A percentile compares a stretch with the other conserved stretches of the same genome.
Evolutionary conservation across 208 protist genomes (phyloP).

Genomic region (Acanthamoeba triangularis): DNA sequence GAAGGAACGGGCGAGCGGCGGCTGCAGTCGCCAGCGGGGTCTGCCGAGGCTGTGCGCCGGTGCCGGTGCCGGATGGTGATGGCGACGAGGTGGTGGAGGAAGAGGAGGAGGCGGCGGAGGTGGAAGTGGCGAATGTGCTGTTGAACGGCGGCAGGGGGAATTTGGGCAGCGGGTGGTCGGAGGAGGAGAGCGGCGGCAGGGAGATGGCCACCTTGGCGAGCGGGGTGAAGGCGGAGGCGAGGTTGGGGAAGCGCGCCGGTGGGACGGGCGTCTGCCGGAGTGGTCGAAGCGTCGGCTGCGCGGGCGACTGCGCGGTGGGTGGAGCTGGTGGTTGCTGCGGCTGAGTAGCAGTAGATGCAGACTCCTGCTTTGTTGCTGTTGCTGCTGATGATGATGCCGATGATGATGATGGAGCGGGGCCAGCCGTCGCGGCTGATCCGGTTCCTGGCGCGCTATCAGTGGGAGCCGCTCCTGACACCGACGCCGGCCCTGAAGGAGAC

Average conservation of each 20-base stretch:
- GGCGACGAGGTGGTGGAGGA: neutral
- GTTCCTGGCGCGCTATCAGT: neutral
- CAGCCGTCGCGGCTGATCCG: neutral
- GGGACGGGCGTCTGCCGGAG: neutral
- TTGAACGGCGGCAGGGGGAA: slow-evolving; percentile 18
- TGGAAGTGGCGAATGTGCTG: neutral
- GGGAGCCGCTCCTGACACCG: neutral
- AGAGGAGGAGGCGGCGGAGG: neutral
- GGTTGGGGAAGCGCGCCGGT: neutral
- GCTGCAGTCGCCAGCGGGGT: neutral
- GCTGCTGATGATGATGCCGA: too few species aligned
- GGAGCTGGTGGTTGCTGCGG: neutral
- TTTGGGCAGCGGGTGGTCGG: neutral
- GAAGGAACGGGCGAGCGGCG: neutral
- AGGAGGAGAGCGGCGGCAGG: neutral
- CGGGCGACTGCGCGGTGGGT: neutral
- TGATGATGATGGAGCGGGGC: neutral
- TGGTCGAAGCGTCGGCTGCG: neutral
- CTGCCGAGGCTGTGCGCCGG: neutral
- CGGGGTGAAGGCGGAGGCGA: neutral
- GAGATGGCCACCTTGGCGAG: slow-evolving; percentile 2
- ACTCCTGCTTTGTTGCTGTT: neutral
- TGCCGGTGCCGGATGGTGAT: neutral
- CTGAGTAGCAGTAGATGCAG: neutral
- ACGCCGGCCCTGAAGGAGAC: too few species aligned